Conservation (phyloP, 2,329 filamentous ascomycete species). For the Hortaea sp. region DNA sequence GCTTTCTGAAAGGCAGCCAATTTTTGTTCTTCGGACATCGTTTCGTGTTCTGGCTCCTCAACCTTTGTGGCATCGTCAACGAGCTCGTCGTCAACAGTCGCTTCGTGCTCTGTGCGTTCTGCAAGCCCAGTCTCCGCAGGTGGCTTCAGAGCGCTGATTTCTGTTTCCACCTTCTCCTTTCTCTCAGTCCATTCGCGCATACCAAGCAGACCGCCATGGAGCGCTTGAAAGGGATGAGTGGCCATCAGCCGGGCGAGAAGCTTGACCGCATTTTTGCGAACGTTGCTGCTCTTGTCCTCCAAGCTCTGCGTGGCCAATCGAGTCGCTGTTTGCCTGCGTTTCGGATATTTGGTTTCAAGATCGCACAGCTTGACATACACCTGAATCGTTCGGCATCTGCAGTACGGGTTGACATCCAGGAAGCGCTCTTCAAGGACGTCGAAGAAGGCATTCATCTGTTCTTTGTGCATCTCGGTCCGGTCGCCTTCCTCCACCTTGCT, state of each 20-base stretch:
- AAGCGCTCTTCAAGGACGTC: constrained; percentile 95
- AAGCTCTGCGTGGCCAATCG: constrained; percentile 81
- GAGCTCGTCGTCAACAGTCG: constrained; percentile 64
- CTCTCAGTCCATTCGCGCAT: constrained; percentile 77
- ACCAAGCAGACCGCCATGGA: constrained; percentile 80
- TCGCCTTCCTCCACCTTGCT: constrained; percentile 73
- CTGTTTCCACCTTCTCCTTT: constrained; percentile 70
- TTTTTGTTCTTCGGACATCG: constrained; percentile 72
- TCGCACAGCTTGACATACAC: constrained; percentile 89
- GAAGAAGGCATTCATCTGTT: constrained; percentile 92
- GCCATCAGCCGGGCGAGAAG: constrained; percentile 78
- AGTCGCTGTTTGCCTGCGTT: constrained; percentile 75
- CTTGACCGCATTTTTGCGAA: constrained; percentile 90
- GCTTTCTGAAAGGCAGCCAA: constrained; percentile 65
- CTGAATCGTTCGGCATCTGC: constrained; percentile 80
- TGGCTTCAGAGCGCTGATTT: constrained; percentile 72
- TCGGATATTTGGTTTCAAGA: constrained; percentile 91
- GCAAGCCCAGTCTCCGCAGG: constrained; percentile 69
- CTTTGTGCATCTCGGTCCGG: constrained; percentile 83
- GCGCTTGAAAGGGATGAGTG: constrained; percentile 85
- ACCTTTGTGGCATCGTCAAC: constrained; percentile 83
- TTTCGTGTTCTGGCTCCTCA: constrained; percentile 49
- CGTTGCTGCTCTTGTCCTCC: constrained; percentile 97
- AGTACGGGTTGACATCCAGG: constrained; percentile 93
- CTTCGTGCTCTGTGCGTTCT: constrained; percentile 49